Base-by-base conservation (phyloP, 2,329 filamentous ascomycete species). In the Colletotrichum noveboracense region DNA sequence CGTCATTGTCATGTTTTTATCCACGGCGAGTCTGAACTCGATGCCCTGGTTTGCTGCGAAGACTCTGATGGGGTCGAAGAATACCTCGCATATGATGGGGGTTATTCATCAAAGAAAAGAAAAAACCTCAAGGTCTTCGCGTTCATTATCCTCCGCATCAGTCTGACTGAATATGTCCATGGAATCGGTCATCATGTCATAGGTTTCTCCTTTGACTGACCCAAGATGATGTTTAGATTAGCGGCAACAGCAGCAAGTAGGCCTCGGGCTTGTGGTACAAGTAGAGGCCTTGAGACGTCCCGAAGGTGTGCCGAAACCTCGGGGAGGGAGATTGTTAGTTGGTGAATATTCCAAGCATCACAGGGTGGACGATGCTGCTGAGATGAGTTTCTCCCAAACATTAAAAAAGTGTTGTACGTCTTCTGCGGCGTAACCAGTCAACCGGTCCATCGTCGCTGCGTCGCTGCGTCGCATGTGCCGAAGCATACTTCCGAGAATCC, bases 61-160 rank as follows among this genome's bases (percentile, higher is more conserved):
- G 90, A 34, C 81, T 71, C 93, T 87, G 74, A 94, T 81, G 21
- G 87, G 88, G 34, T 92, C 89, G 2, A 89, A 90, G 80, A 91
- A 95, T 13, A 95, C 87, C 85, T 95, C 93, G 34, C 34, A 79
- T 95, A 95, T 3, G 92, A 92, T 6, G 93, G 93, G 79, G 93
- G 94, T 83, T 95, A 92, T 2, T 88, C 90, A 12, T 43, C 38
- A 10, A 2, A 10, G n/a, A n/a, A 10, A 10, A 43, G 5, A n/a
- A n/a, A n/a, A 48, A 48, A 8, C 36, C 16, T 38, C 36, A 43
- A 10, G 36, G 16, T n/a, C 36, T 43, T 18, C 16, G 8, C 18
- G 38, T 43, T 10, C 38, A 18, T n/a, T 88, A 78, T 97, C 88
- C 79, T 94, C 90, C 7, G 96, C 94, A 80, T 98, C 90, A 77